Conservation (phyloP, 257 asterid species). For the Ajuga chamaepitys region DNA sequence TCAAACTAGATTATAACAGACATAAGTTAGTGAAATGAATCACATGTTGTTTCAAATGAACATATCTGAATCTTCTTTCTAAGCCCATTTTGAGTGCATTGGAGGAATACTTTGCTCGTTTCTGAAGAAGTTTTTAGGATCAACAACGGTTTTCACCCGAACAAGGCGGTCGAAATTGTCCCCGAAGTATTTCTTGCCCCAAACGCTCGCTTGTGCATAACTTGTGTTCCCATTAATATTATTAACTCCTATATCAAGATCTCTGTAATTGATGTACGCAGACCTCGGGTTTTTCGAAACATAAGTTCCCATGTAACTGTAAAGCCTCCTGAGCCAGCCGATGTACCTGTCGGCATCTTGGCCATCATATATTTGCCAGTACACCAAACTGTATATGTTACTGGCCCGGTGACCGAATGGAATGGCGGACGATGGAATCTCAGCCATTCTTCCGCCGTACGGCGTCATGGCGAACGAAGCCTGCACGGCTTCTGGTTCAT, state of each 20-base stretch:
- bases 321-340: background rate
- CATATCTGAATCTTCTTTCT: no score
- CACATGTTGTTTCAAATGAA: no score
- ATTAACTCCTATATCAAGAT: conserved; percentile 19
- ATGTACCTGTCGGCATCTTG: background rate
- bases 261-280: conserved; percentile 14
- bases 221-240: background rate
- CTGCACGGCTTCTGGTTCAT: conserved; percentile 1
- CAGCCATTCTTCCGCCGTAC: conserved; percentile 20
- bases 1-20: no score
- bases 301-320: conserved; percentile 7
- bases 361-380: background rate
- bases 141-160: conserved; percentile 13
- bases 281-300: conserved; percentile 10
- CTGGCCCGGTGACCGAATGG: conserved; percentile 19
- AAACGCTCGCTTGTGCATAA: conserved; percentile 4
- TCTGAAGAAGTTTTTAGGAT: conserved; percentile 9
- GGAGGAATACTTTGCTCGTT: conserved; percentile 22
- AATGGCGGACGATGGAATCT: background rate
- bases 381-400: background rate
- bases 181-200: conserved; percentile 17
- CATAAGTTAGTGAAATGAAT: no score
- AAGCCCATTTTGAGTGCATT: background rate
- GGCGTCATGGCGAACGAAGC: background rate
- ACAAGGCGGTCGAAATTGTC: no score